phyloP scores from a whole-genome alignment of 2,329 filamentous ascomycete genomes.

The Beauveria pseudobassiana region DNA sequence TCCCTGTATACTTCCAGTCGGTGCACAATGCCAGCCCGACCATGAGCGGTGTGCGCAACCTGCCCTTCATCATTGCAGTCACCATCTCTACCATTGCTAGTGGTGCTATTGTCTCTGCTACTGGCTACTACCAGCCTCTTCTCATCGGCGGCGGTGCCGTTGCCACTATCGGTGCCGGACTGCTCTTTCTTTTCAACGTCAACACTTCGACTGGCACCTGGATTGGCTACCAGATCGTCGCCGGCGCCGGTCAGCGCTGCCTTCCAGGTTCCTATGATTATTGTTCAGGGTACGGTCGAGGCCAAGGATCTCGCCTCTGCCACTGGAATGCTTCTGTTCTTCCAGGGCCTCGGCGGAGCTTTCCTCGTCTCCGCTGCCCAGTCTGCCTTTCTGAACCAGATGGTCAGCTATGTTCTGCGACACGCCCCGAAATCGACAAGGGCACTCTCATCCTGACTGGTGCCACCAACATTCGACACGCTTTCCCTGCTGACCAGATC shows the following conservation, averaged over 20 bases:
- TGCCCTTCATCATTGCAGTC: slow-evolving; percentile 34
- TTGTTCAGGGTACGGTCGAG: slow-evolving; percentile 33
- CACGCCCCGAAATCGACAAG: slow-evolving; percentile 29
- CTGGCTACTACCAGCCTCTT: slow-evolving; percentile 35
- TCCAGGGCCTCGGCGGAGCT: slow-evolving; percentile 43
- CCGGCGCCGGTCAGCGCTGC: slow-evolving; percentile 40
- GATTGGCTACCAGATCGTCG: slow-evolving; percentile 47
- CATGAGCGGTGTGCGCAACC: slow-evolving; percentile 29
- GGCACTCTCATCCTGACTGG: slow-evolving; percentile 33
- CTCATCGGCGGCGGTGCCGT: slow-evolving; percentile 38
- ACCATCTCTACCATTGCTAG: slow-evolving; percentile 33
- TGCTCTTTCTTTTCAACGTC: slow-evolving; percentile 34
- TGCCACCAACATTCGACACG: slow-evolving; percentile 47
- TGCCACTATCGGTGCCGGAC: slow-evolving; percentile 34
- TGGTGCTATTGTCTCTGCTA: slow-evolving; percentile 30
- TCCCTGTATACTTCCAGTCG: slow-evolving; percentile 32
- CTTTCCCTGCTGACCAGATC: slow-evolving; percentile 42
- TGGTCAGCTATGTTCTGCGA: slow-evolving; percentile 27
- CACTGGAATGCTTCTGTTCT: slow-evolving; percentile 42
- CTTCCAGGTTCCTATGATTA: slow-evolving; percentile 45
- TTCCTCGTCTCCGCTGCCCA: slow-evolving; percentile 42
- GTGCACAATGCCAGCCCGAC: slow-evolving; percentile 28
- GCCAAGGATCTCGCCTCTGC: slow-evolving; percentile 37
- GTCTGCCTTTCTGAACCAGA: slow-evolving; percentile 38
- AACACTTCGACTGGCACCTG: slow-evolving; percentile 34